A percentile compares a stretch with the other conserved stretches of the same genome.
phyloP scores from a whole-genome alignment of 441 rosid genomes.

The Sinapis alba region DNA sequence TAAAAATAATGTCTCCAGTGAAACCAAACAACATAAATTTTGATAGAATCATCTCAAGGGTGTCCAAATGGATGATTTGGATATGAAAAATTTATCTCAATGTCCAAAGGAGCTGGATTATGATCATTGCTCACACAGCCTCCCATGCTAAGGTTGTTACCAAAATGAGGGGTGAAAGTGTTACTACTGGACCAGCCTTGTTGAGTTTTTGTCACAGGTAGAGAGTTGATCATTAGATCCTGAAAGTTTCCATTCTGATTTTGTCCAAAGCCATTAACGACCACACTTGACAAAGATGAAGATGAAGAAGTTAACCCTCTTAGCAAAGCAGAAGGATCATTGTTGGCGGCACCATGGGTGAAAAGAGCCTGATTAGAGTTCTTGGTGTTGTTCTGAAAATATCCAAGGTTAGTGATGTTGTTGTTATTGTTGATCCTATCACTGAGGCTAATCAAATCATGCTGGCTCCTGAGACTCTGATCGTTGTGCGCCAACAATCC shows the following conservation, averaged over 20 bases:
- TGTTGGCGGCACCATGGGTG: conserved; percentile 19
- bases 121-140: too few relatives aligned
- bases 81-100: too few relatives aligned
- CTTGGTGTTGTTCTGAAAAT: conserved; percentile 34
- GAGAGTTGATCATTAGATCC: conserved; percentile 34
- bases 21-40: too few relatives aligned
- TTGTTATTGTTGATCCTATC: conserved; percentile 24
- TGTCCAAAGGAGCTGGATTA: too few relatives aligned
- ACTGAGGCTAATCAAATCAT: conserved; percentile 36
- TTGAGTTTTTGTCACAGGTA: conserved; percentile 19
- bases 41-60: too few relatives aligned
- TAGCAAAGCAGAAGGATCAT: conserved; percentile 24
- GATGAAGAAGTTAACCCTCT: conserved; percentile 38
- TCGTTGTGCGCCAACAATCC: conserved; percentile 24
- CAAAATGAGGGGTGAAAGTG: conserved; percentile 28
- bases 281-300: conserved; percentile 20
- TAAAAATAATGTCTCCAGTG: too few relatives aligned
- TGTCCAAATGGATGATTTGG: too few relatives aligned
- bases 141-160: conserved; percentile 22
- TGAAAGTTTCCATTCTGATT: conserved; percentile 35
- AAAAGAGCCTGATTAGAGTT: conserved; percentile 38
- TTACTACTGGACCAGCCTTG: conserved; percentile 38
- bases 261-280: conserved; percentile 27
- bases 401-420: conserved; percentile 25
- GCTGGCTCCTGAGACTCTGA: conserved; percentile 39